A percentile compares a stretch with the other conserved stretches of the same genome.
phyloP scores from a whole-genome alignment of 441 rosid species.

The Hypseocharis bilobata region DNA sequence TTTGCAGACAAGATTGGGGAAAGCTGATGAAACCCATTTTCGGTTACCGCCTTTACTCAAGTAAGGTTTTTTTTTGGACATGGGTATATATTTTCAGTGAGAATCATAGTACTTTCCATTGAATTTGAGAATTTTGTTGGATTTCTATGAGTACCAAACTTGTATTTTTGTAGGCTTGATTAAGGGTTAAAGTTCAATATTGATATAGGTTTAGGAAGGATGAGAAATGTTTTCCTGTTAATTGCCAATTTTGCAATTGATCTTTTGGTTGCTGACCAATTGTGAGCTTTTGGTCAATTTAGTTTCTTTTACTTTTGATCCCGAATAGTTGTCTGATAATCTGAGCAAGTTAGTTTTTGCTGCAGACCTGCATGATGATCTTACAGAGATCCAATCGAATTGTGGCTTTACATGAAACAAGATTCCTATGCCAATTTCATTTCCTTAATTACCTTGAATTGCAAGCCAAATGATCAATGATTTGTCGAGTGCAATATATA shows the following conservation, averaged over 20 bases:
- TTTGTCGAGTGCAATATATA: too few species aligned
- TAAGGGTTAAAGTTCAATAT: background rate
- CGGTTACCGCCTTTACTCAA: constrained; percentile 12
- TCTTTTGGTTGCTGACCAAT: background rate
- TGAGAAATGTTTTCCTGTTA: background rate
- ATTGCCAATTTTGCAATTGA: background rate
- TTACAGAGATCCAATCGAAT: background rate
- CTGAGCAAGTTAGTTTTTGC: background rate
- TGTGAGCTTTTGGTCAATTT: background rate
- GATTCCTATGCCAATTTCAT: too few species aligned
- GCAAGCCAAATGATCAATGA: too few species aligned
- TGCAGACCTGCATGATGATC: too few species aligned
- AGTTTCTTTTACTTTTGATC: background rate
- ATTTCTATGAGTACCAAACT: background rate
- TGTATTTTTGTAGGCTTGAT: background rate
- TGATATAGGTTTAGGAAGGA: background rate
- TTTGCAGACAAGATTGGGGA: constrained; percentile 17
- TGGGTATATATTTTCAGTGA: background rate
- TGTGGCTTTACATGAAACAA: background rate
- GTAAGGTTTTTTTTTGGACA: constrained; percentile 8
- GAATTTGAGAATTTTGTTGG: background rate
- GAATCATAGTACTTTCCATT: background rate
- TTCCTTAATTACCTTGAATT: too few species aligned
- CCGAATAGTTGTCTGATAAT: background rate
- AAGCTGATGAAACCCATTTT: constrained; percentile 14